Conservation (phyloP, 306 rosid genomes). For the Crotalaria pallida region DNA sequence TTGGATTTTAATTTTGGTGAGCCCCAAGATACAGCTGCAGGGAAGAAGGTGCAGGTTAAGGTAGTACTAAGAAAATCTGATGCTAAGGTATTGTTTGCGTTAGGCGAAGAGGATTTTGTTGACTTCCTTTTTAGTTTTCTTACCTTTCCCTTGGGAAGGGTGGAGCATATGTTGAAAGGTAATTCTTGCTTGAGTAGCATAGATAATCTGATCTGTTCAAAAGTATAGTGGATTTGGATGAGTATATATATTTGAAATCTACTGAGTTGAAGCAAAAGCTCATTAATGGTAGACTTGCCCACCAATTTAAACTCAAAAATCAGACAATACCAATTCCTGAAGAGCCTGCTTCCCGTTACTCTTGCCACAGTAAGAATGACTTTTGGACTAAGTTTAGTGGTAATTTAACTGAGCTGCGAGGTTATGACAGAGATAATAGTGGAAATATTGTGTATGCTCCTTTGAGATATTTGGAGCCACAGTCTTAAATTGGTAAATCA, state of each 20-base stretch:
- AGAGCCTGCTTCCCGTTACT: not conserved
- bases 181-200: not conserved
- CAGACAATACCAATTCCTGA: not conserved
- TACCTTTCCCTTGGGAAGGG: not conserved
- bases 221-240: not conserved
- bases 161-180: not conserved
- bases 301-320: not conserved
- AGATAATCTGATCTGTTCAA: not conserved
- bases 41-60: no score
- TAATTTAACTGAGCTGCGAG: not conserved
- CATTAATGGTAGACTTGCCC: not conserved
- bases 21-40: no score
- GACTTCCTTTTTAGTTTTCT: not conserved
- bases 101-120: not conserved
- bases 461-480: not conserved
- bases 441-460: not conserved
- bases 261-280: not conserved
- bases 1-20: not conserved
- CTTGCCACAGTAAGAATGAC: not conserved
- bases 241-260: not conserved
- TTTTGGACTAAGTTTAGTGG: no score
- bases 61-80: not conserved
- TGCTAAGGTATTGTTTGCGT: not conserved
- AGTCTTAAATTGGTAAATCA: not conserved
- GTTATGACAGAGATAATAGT: fast-evolving